Evolutionary conservation across 1,284 basidiomycete genomes (phyloP).

Genomic region (Heliocybe sulcata): DNA sequence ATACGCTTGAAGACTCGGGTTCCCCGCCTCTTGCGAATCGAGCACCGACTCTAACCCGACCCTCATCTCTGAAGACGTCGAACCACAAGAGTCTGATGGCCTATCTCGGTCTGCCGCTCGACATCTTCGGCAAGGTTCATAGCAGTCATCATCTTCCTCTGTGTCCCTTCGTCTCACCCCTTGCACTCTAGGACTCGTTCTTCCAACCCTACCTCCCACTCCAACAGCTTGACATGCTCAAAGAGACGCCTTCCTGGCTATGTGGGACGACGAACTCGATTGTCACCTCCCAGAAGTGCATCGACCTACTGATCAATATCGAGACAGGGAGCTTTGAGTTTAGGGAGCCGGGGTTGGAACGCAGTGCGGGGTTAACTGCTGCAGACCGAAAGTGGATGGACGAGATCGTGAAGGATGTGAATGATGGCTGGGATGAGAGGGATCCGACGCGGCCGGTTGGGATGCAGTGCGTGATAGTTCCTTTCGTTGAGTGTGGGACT

Average conservation of each 20-base stretch:
- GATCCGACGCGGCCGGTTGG: conserved; percentile 47
- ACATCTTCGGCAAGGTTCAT: conserved; percentile 74
- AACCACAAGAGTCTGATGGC: conserved; percentile 88
- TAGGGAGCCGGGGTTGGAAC: conserved; percentile 74
- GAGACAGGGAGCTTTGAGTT: conserved; percentile 85
- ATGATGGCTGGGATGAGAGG: conserved; percentile 68
- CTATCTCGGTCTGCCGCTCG: conserved; percentile 87
- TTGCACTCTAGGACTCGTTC: conserved; percentile 64
- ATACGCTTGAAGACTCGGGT: conserved; percentile 89
- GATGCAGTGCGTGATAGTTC: conserved; percentile 52
- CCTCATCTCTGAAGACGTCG: conserved; percentile 82
- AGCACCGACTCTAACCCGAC: conserved; percentile 57
- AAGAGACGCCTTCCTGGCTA: conserved; percentile 77
- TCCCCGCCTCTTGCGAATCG: conserved; percentile 77
- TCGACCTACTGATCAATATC: conserved; percentile 89
- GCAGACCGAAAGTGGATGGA: conserved; percentile 97
- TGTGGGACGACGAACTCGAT: conserved; percentile 95
- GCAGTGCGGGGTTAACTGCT: conserved; percentile 75
- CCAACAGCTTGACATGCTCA: conserved; percentile 90
- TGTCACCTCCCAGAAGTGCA: conserved; percentile 88
- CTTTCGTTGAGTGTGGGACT: background rate
- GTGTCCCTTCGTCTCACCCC: conserved; percentile 1
- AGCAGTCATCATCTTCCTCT: background rate
- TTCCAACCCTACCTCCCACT: conserved; percentile 98
- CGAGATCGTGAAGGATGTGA: conserved; percentile 72